Percentiles rank a stretch among this genome's conserved stretches.
Evolutionary conservation across 441 rosid genomes (phyloP).

Genomic region (Bocquillonia castaneifolia): DNA sequence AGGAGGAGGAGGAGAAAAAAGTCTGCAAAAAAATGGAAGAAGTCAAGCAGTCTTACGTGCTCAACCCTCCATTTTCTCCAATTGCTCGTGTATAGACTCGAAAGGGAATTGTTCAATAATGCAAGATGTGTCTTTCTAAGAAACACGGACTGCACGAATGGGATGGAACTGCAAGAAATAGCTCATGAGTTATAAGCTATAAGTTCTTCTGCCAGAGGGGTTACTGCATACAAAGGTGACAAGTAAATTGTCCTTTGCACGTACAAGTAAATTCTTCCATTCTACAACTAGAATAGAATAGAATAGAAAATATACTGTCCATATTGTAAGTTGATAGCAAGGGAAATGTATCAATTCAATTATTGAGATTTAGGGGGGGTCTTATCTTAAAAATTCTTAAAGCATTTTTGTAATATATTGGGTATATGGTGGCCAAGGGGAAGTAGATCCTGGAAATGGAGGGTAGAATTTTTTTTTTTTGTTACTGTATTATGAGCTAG

Average conservation of each 20-base stretch:
- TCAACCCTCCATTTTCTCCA: constrained; percentile 88
- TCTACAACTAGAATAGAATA: constrained; percentile 23
- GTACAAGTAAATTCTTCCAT: constrained; percentile 32
- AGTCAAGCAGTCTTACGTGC: constrained; percentile 48
- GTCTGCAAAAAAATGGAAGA: constrained; percentile 35
- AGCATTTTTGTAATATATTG: constrained; percentile 23
- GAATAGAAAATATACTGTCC: constrained; percentile 40
- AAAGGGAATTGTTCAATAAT: constrained; percentile 9
- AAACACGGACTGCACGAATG: neutral
- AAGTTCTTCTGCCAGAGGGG: neutral
- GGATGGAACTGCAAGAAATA: too few species aligned
- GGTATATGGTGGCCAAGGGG: constrained; percentile 18
- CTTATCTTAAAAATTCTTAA: too few species aligned
- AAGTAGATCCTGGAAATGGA: constrained; percentile 9
- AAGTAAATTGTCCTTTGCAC: constrained; percentile 22
- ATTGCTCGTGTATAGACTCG: constrained; percentile 61
- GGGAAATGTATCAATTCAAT: constrained; percentile 31
- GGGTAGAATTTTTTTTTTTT: neutral
- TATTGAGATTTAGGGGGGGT: constrained; percentile 26
- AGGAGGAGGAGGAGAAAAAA: constrained; percentile 44
- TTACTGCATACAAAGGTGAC: constrained; percentile 5
- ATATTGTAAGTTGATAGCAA: constrained; percentile 40
- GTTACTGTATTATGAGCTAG: constrained; percentile 11
- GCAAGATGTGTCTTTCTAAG: constrained; percentile 10
- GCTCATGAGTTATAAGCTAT: neutral